Evolutionary conservation across 2,329 filamentous ascomycete genomes (phyloP), one percentile per base, ranked within the genome.

Genomic region (Colletotrichum viniferum): DNA sequence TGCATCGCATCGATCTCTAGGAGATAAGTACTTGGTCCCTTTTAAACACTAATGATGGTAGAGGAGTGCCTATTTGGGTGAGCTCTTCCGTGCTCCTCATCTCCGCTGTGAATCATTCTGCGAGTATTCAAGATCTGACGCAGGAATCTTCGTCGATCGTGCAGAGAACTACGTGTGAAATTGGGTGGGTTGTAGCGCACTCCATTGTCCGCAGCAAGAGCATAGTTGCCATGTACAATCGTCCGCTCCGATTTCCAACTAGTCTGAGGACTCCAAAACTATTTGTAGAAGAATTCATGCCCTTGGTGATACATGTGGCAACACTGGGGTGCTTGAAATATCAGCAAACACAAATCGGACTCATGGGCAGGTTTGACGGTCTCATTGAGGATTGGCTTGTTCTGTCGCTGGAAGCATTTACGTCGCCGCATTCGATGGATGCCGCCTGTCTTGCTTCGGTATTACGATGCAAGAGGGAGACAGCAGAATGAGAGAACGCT

Each of bases 61-160:
- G 8, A 38, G 4, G 2, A 38, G 8, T 38, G 2, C 16, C 8
- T 4, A 16, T 18, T 4, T 38, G 36, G 36, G 4, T 43, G 4
- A 18, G 36, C 4, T 1, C 4, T n/a, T 48, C 38, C 1, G 38
- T 48, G 38, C 6, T 1, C 3, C 3, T n/a, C 38, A n/a, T 48
- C 2, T n/a, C 38, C 38, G 5, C 38, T 48, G 0, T 2, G 3
- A 10, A 7, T n/a, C 38, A 48, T 48, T 48, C 38, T 48, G 18
- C 1, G 38, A 48, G 38, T 12, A 48, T 43, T 6, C 0, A 1
- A 10, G 3, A 18, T 1, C 38, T 43, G 0, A 0, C 2, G 0
- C 5, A 9, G 9, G 1, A 48, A 48, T 10, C 18, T 48, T n/a
- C 5, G 1, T 4, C 5, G 38, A 10, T 48, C 38, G 0, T 48